Evolutionary conservation across 345 rosid species (phyloP), one percentile per base, ranked within the genome.

Genomic region (Eutrema yunnanense): DNA sequence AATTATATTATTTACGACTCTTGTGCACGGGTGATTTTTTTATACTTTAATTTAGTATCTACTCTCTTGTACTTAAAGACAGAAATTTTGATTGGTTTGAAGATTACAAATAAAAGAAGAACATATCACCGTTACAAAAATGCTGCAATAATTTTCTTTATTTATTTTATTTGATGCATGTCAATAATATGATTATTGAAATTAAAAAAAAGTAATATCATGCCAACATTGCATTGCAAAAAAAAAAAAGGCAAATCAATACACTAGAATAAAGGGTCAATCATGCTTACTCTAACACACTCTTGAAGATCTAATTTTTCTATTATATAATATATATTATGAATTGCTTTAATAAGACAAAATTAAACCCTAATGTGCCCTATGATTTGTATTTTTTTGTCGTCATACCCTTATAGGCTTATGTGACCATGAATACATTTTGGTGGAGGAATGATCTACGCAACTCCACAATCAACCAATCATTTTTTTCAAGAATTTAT

Each of bases 1-100:
- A 62, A 54, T 44, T 69, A 44, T 44, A 46, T 61, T 68, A 68
- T 33, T 67, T 51, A 68, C 46, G 34, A 69, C 65, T 69, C 51
- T 69, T 75, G 79, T 69, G 65, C 79, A 75, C 70, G 79, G 70
- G 57, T 69, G 70, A 26, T 69, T 69, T 69, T 22, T 53, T 53
- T 9, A 40, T 62, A 52, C 51, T 69, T 68, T 53, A 50, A 5
- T 59, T 32, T 34, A n/a, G 42, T 19, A 60, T 51, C 27, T 53
- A 52, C 56, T 67, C 56, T 74, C 79, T 67, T 75, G 54, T 60
- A 60, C 58, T 75, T 69, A 53, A 68, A 68, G 79, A 52, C 29
- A 68, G 14, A 53, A 75, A 6, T 6, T 68, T 61, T 43, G 70
- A 75, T 75, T 68, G 79, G 74, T 68, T 61, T 44, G 26, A 29